These are phyloP conservation scores for Cladosporium sp. DNA, from an alignment of 2,329 filamentous ascomycete genomes.

Conservation along the genomic window DNA sequence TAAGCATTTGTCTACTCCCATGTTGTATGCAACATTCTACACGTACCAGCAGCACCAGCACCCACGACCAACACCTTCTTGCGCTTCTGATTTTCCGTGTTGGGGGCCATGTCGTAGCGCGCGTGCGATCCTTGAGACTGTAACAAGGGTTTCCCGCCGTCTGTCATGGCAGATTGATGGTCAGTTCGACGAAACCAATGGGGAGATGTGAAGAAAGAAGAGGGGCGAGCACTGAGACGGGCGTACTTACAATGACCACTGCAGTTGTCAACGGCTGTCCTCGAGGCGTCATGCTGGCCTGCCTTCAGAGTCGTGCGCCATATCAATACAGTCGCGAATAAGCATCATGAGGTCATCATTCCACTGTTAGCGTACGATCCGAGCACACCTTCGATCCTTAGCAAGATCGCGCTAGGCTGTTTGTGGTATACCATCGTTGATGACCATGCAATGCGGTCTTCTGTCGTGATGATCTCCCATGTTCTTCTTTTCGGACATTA, in stretches of 20 bases:
- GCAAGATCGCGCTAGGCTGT: conserved; percentile 17
- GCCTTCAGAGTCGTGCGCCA: not conserved
- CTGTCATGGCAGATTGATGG: conserved; percentile 25
- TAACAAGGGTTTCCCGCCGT: conserved; percentile 30
- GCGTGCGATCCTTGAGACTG: conserved; percentile 34
- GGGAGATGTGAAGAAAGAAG: not conserved
- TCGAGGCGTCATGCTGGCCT: conserved; percentile 12
- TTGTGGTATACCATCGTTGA: not conserved
- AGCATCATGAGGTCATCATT: conserved; percentile 18
- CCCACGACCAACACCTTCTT: conserved; percentile 61
- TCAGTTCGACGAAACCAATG: not conserved
- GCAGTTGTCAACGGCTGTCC: not conserved
- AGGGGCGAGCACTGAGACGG: not conserved
- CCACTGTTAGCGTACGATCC: conserved; percentile 12
- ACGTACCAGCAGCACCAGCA: conserved; percentile 64
- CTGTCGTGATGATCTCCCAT: not conserved
- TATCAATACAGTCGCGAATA: conserved; percentile 7
- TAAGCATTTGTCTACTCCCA: not conserved
- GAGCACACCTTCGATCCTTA: conserved; percentile 6
- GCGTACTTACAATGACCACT: conserved; percentile 14
- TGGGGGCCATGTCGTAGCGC: conserved; percentile 39
- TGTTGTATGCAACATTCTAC: not conserved
- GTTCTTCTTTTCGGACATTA: not conserved
- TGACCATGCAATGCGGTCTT: not conserved
- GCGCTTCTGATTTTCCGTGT: conserved; percentile 39